phyloP scores from a whole-genome alignment of 805 yeast species.

The Cyberlindnera maclurae region DNA sequence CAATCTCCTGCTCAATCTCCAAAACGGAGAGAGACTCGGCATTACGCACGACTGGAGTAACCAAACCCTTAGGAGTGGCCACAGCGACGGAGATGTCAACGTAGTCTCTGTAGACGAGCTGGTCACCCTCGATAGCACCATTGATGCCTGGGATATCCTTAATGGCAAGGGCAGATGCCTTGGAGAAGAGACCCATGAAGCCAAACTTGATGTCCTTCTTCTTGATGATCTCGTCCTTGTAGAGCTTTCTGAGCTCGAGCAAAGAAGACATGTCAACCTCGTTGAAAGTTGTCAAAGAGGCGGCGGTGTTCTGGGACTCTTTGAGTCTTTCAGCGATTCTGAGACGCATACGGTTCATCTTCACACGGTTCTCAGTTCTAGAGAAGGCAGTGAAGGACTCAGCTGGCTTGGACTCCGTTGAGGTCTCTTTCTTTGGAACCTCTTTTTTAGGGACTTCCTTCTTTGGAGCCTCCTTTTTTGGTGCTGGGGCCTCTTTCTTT shows the following conservation, averaged over 20 bases:
- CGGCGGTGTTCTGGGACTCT: conserved; percentile 99
- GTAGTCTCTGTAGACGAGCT: conserved; percentile 93
- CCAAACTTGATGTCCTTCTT: conserved; percentile 93
- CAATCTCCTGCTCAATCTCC: conserved; percentile 85
- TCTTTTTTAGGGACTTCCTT: conserved; percentile 35
- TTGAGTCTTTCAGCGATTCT: conserved; percentile 98
- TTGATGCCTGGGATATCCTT: conserved; percentile 93
- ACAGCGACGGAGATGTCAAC: conserved; percentile 95
- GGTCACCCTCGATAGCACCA: conserved; percentile 91
- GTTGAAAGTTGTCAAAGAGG: conserved; percentile 94
- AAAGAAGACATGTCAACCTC: conserved; percentile 94
- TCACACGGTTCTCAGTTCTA: conserved; percentile 84
- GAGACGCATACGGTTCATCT: conserved; percentile 99
- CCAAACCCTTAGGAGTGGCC: conserved; percentile 98
- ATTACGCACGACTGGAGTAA: conserved; percentile 95
- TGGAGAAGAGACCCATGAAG: conserved; percentile 97
- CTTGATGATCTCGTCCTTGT: conserved; percentile 94
- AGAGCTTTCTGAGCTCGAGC: conserved; percentile 89
- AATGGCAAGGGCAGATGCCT: conserved; percentile 88
- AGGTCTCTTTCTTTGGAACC: conserved; percentile 21
- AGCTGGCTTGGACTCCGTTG: conserved; percentile 31
- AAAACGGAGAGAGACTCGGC: conserved; percentile 85
- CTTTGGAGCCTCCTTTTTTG: conserved; percentile 24
- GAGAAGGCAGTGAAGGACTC: conserved; percentile 41
- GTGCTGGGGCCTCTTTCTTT: conserved; percentile 22